phyloP scores from a whole-genome alignment of 768 basidiomycete genomes.

The Xerocomellus chrysenteron region DNA sequence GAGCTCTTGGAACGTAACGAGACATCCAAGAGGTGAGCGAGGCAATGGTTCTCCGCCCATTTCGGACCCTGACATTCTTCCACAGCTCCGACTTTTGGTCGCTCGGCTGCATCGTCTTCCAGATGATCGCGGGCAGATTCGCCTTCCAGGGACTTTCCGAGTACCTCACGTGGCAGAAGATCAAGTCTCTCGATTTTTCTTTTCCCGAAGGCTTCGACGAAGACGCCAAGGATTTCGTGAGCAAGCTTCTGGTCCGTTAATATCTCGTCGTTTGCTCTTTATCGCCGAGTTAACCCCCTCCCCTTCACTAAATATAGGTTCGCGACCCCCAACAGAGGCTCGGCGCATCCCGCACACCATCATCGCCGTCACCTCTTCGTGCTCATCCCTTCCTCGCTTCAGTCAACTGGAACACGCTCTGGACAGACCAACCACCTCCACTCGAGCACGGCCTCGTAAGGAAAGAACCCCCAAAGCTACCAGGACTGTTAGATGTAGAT shows the following conservation, averaged over 20 bases:
- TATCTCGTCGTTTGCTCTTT: background rate
- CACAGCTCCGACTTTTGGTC: constrained; percentile 92
- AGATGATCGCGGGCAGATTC: constrained; percentile 88
- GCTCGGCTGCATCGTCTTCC: constrained; percentile 89
- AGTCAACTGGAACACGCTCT: constrained; percentile 62
- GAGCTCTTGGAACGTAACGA: constrained; percentile 75
- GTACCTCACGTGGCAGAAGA: constrained; percentile 93
- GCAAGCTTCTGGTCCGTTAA: constrained; percentile 62
- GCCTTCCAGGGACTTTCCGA: constrained; percentile 91
- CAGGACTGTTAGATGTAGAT: constrained; percentile 18
- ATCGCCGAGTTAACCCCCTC: background rate
- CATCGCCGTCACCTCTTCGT: constrained; percentile 48
- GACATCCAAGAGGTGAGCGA: constrained; percentile 68
- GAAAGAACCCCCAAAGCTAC: constrained; percentile 36
- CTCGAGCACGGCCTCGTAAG: constrained; percentile 59
- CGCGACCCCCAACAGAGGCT: constrained; percentile 58
- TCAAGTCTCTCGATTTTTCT: constrained; percentile 82
- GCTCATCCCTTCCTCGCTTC: constrained; percentile 60
- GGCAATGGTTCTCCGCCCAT: background rate
- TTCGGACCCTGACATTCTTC: background rate
- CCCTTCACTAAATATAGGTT: constrained; percentile 41
- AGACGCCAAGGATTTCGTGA: constrained; percentile 77
- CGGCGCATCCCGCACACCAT: constrained; percentile 46
- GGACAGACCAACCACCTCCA: constrained; percentile 60
- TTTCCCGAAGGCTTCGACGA: constrained; percentile 86